Evolutionary conservation across 495 filamentous ascomycete species (phyloP), one percentile per base, ranked within the genome.

Genomic region (Aspergillus heteromorphus): DNA sequence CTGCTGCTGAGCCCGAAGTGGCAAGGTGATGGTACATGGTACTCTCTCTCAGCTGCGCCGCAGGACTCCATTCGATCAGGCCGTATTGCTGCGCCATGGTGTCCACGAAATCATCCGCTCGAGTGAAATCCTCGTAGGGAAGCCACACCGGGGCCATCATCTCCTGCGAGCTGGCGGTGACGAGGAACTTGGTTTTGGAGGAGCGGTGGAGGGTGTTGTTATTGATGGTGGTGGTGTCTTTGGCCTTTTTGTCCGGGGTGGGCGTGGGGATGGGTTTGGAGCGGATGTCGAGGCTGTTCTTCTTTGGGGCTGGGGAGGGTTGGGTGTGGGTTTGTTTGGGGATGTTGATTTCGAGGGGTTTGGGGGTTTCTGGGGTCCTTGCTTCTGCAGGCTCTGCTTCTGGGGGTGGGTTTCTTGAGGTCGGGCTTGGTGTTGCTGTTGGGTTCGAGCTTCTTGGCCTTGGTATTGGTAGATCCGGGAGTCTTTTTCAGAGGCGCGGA

Each of bases 71-170:
- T 11, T 40, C 49, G 17, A 20, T 13, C 27, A 56, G 13, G 6
- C 41, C 49, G 18, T 38, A 53, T 31, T 55, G 38, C 21, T 51
- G 17, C 8, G 47, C 43, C 56, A 66, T 59, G 1, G 31, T 36
- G 1, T 48, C 40, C 13, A 66, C 34, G 45, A 66, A 66, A 0
- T 51, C 29, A 8, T 20, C 19, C 1, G 56, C 14, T 7, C 54
- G 49, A 10, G 5, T 6, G 48, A 56, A 66, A 4, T 42, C 31
- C 17, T 56, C 40, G 49, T 56, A 66, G 8, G 56, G 51, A 6
- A 64, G 40, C 51, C 56, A 61, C 14, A 62, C 56, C 3, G 56
- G 50, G 18, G 48, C 31, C 47, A 47, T 55, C 7, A 13, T 45
- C 27, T 50, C 17, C 36, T 66, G 56, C 29, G 9, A 21, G 36